Evolutionary conservation across 495 filamentous ascomycete genomes (phyloP), one percentile per base, ranked within the genome.

Genomic region (Aspergillus carlsbadensis): DNA sequence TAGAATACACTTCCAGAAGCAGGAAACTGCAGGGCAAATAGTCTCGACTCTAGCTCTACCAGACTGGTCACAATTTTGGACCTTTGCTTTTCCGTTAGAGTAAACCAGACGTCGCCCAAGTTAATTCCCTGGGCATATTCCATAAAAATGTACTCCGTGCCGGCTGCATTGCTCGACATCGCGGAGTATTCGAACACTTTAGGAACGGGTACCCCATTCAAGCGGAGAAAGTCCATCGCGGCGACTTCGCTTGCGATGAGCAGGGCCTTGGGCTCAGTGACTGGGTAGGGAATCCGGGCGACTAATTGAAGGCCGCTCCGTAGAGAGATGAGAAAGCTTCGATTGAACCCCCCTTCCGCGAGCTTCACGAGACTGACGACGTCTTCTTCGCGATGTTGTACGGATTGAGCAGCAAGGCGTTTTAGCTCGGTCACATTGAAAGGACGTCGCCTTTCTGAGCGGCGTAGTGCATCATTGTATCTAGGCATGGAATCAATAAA

Each of bases 191-290:
- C 48, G 13, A 40, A 44, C 29, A 63, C 57, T 43, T 61, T 54
- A 14, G 67, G 66, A 22, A 65, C 71, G 10, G 70, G 73, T 22
- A 73, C 53, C 10, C 64, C 58, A 35, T 67, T 44, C 24, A 59
- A 36, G 22, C 17, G 55, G 10, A 73, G 63, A 56, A 67, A 65
- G 17, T 57, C 63, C 43, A 77, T 60, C 18, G 72, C 74, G 0
- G 72, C 69, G 29, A 66, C 73, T 43, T 77, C 70, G 60, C 72
- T 75, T 5, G 66, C 70, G 2, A 67, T 62, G 15, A 62, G 46
- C 37, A 62, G 45, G 43, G 62, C 40, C 52, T 67, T 69, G 8
- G 68, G 70, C 6, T 58, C 59, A 17, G 67, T 69, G 1, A 46
- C 43, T n/a, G 48, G 55, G 46, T 65, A 72, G 0, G 69, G 71